Evolutionary conservation across 768 basidiomycete genomes (phyloP).

Genomic region (Trametes elegans): DNA sequence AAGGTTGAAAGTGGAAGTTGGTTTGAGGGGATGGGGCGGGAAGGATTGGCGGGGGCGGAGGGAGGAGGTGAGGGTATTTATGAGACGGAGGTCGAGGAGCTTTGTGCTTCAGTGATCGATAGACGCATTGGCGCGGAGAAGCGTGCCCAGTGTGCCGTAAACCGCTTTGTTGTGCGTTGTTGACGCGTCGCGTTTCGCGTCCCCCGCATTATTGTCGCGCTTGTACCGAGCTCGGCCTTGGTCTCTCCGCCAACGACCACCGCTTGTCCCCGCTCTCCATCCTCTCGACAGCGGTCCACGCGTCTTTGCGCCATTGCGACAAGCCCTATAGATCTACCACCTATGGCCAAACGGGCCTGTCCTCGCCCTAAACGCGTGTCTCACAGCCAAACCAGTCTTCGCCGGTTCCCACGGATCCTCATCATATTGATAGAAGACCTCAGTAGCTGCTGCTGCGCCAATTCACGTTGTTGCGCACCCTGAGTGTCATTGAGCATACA

Average conservation of each 20-base stretch:
- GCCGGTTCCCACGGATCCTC: no score
- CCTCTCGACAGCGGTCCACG: no score
- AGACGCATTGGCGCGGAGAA: conserved; percentile 13
- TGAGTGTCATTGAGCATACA: no score
- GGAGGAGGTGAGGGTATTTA: conserved; percentile 12
- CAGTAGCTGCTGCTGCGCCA: no score
- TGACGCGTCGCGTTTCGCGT: conserved; percentile 21
- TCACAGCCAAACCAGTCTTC: no score
- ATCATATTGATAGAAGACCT: no score
- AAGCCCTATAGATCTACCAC: not conserved
- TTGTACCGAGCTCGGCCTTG: not conserved
- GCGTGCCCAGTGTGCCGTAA: not conserved
- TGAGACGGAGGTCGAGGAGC: not conserved
- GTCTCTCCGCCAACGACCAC: not conserved
- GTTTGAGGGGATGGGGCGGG: not conserved
- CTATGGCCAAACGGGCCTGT: no score
- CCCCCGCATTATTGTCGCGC: conserved; percentile 4
- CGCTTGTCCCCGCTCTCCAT: not conserved
- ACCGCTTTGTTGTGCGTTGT: conserved; percentile 16
- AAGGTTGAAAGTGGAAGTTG: not conserved
- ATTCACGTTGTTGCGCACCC: no score
- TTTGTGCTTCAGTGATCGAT: conserved; percentile 19
- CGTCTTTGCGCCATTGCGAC: no score
- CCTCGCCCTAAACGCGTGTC: no score
- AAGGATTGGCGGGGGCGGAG: not conserved